Base-by-base conservation (phyloP, 768 basidiomycete species). In the Hydnomerulius pinastri region DNA sequence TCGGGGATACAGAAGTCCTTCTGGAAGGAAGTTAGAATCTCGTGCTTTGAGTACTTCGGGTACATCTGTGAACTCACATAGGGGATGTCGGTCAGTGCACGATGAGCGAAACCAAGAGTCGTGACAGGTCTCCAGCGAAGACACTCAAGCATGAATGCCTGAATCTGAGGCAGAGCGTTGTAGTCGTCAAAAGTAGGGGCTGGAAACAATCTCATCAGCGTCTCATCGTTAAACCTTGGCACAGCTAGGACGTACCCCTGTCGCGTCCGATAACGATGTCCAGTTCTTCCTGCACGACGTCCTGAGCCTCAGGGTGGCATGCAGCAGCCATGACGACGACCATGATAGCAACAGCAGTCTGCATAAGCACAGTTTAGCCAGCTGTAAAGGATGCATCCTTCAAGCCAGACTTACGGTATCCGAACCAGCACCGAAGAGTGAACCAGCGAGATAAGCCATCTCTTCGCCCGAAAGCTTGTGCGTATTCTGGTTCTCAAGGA, bases 341-440 rank as follows among this genome's bases (percentile, higher is more conserved):
- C 56, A 77, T 78, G 51, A 85, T 79, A 0, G 78, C 82, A 10
- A 80, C 77, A 4, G 82, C 80, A 8, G 81, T 85, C 57, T 74
- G 41, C 41, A 27, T 36, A 57, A 39, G 12, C 20, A 30, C 9
- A 6, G 4, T 4, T 29, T n/a, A 15, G 11, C 2, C 67, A 0
- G 80, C 81, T 42, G 79, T 79, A 29, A 17, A 25, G 9, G 2
- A 32, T 4, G 6, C 28, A 20, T 1, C 15, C 27, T 11, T 20
- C 10, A 30, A 32, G n/a, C 20, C 29, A 30, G n/a, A 60, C 69
- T 32, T 46, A 72, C 74, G 12, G 84, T 86, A 55, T 85, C 85
- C 0, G 80, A 77, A 12, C 85, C 85, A 28, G 83, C 84, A 21
- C 85, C 85, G 51, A 83, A 86, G 66, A 86, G 79, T 32, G 77